phyloP scores from a whole-genome alignment of 2,329 filamentous ascomycete genomes.

The Drechslera avenae region DNA sequence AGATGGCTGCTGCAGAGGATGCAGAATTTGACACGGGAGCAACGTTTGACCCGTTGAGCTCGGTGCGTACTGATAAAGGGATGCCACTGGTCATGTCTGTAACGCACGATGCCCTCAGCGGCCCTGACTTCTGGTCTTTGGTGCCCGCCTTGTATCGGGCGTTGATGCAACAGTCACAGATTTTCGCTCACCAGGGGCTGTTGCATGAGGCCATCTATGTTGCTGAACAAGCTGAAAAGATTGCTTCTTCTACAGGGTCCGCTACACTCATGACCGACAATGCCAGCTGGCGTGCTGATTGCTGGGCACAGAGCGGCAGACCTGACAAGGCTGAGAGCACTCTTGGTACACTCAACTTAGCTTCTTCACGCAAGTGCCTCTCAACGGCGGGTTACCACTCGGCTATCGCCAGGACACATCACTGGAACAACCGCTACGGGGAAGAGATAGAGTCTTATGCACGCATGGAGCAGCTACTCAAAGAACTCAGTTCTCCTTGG shows the following conservation, averaged over 20 bases:
- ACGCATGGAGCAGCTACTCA: slow-evolving; percentile 54
- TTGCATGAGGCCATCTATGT: slow-evolving; percentile 89
- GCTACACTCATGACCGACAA: slow-evolving; percentile 58
- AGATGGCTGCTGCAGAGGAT: slow-evolving; percentile 14
- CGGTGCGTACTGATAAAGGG: slow-evolving; percentile 37
- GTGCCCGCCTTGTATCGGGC: slow-evolving; percentile 74
- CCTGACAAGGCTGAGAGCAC: slow-evolving; percentile 56
- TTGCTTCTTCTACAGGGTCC: slow-evolving; percentile 71
- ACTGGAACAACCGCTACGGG: slow-evolving; percentile 53
- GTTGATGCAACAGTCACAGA: slow-evolving; percentile 72
- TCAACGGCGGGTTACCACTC: slow-evolving; percentile 60
- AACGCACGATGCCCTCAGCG: slow-evolving; percentile 55
- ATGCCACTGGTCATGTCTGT: slow-evolving; percentile 48
- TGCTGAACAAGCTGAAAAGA: slow-evolving; percentile 78
- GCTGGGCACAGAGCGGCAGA: slow-evolving; percentile 57
- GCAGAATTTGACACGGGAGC: slow-evolving; percentile 21
- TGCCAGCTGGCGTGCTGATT: slow-evolving; percentile 52
- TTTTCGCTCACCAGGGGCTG: slow-evolving; percentile 84
- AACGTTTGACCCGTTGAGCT: slow-evolving; percentile 35
- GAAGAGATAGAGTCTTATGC: slow-evolving; percentile 57
- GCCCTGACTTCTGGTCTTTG: slow-evolving; percentile 78
- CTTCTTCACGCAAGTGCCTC: slow-evolving; percentile 50
- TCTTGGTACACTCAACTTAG: slow-evolving; percentile 57
- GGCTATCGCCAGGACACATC: slow-evolving; percentile 56
- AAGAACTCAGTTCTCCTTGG: slow-evolving; percentile 47